phyloP scores from a whole-genome alignment of 805 yeast genomes.

The Hanseniaspora pseudoguilliermondii region DNA sequence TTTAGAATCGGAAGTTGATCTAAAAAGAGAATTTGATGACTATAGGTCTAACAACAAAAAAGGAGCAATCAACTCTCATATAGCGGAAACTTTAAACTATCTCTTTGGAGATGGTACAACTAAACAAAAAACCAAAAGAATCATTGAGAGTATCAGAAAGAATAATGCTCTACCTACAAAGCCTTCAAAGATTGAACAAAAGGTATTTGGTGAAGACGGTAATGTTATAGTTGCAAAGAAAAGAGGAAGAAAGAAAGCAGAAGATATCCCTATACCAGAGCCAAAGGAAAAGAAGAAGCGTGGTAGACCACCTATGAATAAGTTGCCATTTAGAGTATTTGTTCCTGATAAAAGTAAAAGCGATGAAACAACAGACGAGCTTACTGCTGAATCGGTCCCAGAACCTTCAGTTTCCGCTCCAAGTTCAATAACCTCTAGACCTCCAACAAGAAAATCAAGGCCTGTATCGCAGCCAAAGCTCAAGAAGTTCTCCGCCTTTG shows the following conservation, averaged over 20 bases:
- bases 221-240: neutral
- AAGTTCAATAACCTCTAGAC: neutral
- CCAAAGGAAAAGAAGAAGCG: slow-evolving; percentile 5
- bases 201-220: neutral
- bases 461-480: neutral
- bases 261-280: neutral
- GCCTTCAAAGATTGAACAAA: neutral
- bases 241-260: slow-evolving; percentile 4
- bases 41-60: neutral
- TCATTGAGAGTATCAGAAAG: slow-evolving; percentile 7
- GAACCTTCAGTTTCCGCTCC: neutral
- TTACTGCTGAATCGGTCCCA: neutral
- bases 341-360: neutral
- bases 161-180: neutral
- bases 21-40: neutral
- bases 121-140: slow-evolving; percentile 9
- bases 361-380: neutral
- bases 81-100: slow-evolving; percentile 7
- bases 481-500: slow-evolving; percentile 10
- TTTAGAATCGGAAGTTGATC: neutral
- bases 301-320: slow-evolving; percentile 9
- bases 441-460: neutral
- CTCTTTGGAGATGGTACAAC: slow-evolving; percentile 8
- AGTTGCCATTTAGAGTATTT: neutral
- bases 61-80: neutral